A percentile compares a stretch with the other conserved stretches of the same genome.
phyloP scores from a whole-genome alignment of 495 filamentous ascomycete genomes.

The Daldinia grandis region DNA sequence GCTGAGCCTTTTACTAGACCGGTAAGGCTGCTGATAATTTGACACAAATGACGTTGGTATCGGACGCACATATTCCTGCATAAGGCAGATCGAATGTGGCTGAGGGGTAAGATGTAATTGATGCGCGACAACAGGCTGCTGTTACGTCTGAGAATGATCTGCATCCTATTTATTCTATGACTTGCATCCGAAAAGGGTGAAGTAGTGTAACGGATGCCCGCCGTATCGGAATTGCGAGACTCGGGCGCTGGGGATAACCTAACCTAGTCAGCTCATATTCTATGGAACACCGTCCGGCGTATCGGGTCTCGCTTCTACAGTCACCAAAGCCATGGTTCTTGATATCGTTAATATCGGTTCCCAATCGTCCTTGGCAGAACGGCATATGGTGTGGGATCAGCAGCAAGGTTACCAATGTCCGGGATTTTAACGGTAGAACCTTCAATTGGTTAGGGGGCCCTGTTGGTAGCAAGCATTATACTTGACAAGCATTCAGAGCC shows the following conservation, averaged over 20 bases:
- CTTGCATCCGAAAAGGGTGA: slow-evolving; percentile 5
- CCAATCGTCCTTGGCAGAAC: slow-evolving; percentile 9
- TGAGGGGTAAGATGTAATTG: slow-evolving; percentile 14
- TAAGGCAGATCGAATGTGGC: slow-evolving; percentile 37
- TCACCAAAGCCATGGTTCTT: slow-evolving; percentile 13
- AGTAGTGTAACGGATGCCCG: slow-evolving; percentile 31
- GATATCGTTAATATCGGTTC: background rate
- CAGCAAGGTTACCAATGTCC: slow-evolving; percentile 15
- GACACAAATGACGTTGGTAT: slow-evolving; percentile 28
- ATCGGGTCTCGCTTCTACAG: slow-evolving; percentile 4
- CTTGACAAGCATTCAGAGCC: background rate
- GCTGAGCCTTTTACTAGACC: background rate
- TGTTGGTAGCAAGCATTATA: slow-evolving; percentile 14
- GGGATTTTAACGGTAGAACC: slow-evolving; percentile 20
- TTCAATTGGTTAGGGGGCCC: slow-evolving; percentile 25
- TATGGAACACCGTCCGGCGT: background rate
- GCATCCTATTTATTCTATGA: slow-evolving; percentile 9
- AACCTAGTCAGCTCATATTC: slow-evolving; percentile 8
- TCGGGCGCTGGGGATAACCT: slow-evolving; percentile 8
- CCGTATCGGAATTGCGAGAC: slow-evolving; percentile 14
- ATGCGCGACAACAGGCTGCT: slow-evolving; percentile 5
- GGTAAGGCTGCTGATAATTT: slow-evolving; percentile 8
- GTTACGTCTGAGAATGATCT: slow-evolving; percentile 16
- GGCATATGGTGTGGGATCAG: slow-evolving; percentile 20
- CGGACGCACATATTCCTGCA: slow-evolving; percentile 25